phyloP scores from a whole-genome alignment of 352 stramenopile genomes.

The Pythium pectinolyticum region DNA sequence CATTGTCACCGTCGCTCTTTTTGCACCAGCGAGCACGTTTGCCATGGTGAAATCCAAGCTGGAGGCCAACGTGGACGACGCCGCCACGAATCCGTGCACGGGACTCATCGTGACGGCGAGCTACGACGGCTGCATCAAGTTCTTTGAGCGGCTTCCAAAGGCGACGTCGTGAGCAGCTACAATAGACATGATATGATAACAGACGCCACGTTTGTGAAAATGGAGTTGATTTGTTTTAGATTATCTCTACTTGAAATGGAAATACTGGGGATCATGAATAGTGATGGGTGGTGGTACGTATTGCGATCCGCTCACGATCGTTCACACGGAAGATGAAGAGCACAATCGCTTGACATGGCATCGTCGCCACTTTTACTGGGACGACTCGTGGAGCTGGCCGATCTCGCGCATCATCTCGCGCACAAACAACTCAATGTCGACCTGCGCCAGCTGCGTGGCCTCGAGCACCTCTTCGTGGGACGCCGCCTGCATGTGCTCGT shows the following conservation, averaged over 20 bases:
- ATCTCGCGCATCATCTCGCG: constrained; percentile 51
- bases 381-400: constrained; percentile 35
- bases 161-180: constrained; percentile 1
- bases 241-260: constrained; percentile 20
- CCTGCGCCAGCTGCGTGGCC: constrained; percentile 73
- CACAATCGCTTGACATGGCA: background rate
- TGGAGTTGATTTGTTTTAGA: constrained; percentile 1
- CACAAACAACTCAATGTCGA: constrained; percentile 53
- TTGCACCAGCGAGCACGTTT: constrained; percentile 76
- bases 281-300: background rate
- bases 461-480: constrained; percentile 94
- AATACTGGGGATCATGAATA: too few species aligned
- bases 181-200: background rate
- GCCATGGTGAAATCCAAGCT: constrained; percentile 80
- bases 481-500: constrained; percentile 72
- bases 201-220: too few species aligned
- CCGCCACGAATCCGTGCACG: constrained; percentile 69
- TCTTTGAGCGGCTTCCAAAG: constrained; percentile 60
- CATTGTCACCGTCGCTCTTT: constrained; percentile 80
- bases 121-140: constrained; percentile 86
- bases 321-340: background rate
- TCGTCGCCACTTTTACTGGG: background rate
- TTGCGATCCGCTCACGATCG: background rate
- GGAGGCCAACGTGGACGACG: constrained; percentile 48
- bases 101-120: constrained; percentile 80